These are phyloP conservation scores for Spathaspora girioi DNA, from an alignment of 805 yeast genomes.

Conservation along the genomic window DNA sequence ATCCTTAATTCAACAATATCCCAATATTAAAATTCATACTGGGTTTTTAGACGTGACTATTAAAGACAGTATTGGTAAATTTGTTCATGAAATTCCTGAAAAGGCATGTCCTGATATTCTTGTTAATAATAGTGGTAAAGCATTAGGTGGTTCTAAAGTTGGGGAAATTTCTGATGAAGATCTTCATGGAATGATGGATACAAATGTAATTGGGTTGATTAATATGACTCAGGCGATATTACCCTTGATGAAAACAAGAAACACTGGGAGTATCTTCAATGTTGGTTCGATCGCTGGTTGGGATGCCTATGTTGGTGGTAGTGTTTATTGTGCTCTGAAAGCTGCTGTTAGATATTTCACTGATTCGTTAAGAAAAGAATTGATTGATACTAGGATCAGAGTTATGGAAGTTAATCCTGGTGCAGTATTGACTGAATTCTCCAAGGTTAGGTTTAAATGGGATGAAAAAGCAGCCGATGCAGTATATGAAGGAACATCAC, in stretches of 20 bases:
- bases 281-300: conserved; percentile 38
- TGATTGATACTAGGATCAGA: conserved; percentile 31
- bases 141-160: conserved; percentile 29
- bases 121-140: conserved; percentile 39
- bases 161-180: conserved; percentile 29
- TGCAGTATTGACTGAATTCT: conserved; percentile 38
- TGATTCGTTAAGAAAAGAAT: conserved; percentile 32
- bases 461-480: conserved; percentile 27
- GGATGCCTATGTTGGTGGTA: conserved; percentile 37
- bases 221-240: conserved; percentile 35
- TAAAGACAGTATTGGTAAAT: conserved; percentile 22
- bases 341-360: conserved; percentile 34
- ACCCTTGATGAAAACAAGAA: conserved; percentile 32
- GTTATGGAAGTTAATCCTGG: conserved; percentile 40
- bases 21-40: conserved; percentile 25
- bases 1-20: conserved; percentile 20
- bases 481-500: conserved; percentile 33
- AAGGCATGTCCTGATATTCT: conserved; percentile 30
- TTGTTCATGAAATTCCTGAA: conserved; percentile 24
- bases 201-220: conserved; percentile 35
- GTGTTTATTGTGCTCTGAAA: conserved; percentile 37
- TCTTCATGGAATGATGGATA: conserved; percentile 32
- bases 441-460: conserved; percentile 32
- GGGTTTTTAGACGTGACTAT: conserved; percentile 30
- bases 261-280: conserved; percentile 35